Evolutionary conservation across 805 yeast genomes (phyloP), one percentile per base, ranked within the genome.

Genomic region (Wickerhamomyces strasburgensis): DNA sequence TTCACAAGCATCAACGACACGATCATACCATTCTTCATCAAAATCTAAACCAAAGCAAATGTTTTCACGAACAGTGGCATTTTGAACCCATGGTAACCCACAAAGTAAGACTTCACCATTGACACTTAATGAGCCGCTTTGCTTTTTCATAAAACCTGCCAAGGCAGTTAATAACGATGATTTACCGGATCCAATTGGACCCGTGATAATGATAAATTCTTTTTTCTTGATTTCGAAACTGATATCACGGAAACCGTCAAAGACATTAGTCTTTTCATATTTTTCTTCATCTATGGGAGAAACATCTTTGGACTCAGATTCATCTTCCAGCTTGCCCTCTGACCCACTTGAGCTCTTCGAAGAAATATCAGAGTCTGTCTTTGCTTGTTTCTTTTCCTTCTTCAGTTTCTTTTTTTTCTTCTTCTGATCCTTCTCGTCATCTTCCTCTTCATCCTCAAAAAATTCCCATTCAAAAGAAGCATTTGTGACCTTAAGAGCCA

Each of bases 121-220:
- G 14, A 68, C 65, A 11, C 54, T 47, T 8, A 82, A 61, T 0
- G 54, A 19, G n/a, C 94, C 94, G 0, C 47, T 21, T 0, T 52
- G 57, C 40, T 71, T 68, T 6, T 65, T 64, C 84, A 84, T 83
- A 40, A 72, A 68, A 0, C 90, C 90, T 5, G 83, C 61, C 11
- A 84, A 52, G 0, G 89, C 87, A 45, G 65, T 65, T 34, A 84
- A 65, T 18, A 85, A 61, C 0, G 89, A 80, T 0, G 88, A 67
- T 55, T 84, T 84, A 32, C 95, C 94, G 3, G 83, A 68, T 1
- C 94, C 94, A 49, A 84, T 82, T 3, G 77, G 53, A 24, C 95
- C 95, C 0, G 90, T 83, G 18, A 84, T 69, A 41, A 83, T 82
- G 6, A 84, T 62, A 39, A 84, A 79, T 53, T 83, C 89, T 15